These are phyloP conservation scores for Mikania micrantha DNA, from an alignment of 129 eudicot species.

Conservation along the genomic window DNA sequence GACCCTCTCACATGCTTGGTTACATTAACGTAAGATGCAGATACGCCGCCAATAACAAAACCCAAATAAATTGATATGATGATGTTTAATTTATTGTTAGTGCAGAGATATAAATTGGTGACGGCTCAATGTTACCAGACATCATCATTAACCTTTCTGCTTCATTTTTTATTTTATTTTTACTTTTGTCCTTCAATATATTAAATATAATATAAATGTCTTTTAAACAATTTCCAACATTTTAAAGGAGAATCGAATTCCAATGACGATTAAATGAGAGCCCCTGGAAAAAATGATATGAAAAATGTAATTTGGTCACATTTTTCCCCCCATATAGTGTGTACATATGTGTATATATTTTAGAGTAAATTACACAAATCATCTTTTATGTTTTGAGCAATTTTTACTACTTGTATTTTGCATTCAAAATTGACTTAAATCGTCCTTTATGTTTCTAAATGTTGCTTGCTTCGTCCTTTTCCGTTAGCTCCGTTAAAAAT, in stretches of 20 bases:
- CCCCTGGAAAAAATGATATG: neutral
- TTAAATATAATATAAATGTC: too few species aligned
- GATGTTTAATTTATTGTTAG: slow-evolving; percentile 22
- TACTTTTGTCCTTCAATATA: neutral
- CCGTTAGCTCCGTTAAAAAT: too few species aligned
- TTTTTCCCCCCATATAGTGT: too few species aligned
- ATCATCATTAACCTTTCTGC: slow-evolving; percentile 27
- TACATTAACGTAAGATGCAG: neutral
- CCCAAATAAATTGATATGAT: slow-evolving; percentile 12
- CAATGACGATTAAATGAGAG: neutral
- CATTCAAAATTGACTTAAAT: too few species aligned
- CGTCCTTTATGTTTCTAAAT: too few species aligned
- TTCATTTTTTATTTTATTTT: slow-evolving; percentile 11
- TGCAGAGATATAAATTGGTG: slow-evolving; percentile 25
- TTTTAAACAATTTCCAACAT: neutral
- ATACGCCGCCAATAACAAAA: slow-evolving; percentile 15
- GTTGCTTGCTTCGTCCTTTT: too few species aligned
- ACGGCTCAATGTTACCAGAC: slow-evolving; percentile 23
- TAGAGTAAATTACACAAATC: too few species aligned
- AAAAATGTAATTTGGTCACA: too few species aligned
- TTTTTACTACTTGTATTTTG: too few species aligned
- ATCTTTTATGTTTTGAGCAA: too few species aligned
- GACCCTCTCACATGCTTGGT: slow-evolving; percentile 21
- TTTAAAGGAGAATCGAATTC: neutral
- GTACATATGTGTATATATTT: too few species aligned